These are phyloP conservation scores for Xanthoconium stramineum DNA, from an alignment of 768 basidiomycete species.

Conservation along the genomic window DNA sequence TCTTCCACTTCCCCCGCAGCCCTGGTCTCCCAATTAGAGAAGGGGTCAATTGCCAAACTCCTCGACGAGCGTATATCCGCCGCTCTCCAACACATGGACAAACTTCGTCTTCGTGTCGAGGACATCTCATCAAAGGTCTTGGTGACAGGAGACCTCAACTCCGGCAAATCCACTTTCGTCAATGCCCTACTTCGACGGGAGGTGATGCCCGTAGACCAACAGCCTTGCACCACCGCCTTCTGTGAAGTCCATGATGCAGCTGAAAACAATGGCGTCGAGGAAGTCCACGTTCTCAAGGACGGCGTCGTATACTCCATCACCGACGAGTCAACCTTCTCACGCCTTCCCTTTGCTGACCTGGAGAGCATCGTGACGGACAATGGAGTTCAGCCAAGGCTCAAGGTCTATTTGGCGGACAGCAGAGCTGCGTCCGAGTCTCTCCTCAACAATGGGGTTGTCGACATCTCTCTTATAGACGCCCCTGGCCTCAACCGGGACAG, in stretches of 20 bases:
- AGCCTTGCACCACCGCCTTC: constrained; percentile 95
- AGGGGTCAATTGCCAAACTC: constrained; percentile 87
- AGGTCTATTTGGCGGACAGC: constrained; percentile 84
- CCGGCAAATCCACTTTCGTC: constrained; percentile 98
- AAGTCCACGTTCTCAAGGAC: constrained; percentile 79
- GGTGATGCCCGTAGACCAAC: constrained; percentile 97
- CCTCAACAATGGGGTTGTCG: constrained; percentile 91
- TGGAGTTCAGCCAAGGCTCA: constrained; percentile 67
- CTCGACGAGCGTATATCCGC: constrained; percentile 79
- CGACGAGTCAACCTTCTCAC: constrained; percentile 76
- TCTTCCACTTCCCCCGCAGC: constrained; percentile 59
- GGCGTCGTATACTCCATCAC: constrained; percentile 62
- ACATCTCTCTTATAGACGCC: constrained; percentile 97
- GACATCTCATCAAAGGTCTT: constrained; percentile 95
- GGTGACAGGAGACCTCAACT: constrained; percentile 96
- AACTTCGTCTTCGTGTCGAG: constrained; percentile 80
- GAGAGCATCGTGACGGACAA: constrained; percentile 69
- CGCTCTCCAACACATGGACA: constrained; percentile 75
- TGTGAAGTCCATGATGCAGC: constrained; percentile 93
- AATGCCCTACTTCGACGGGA: constrained; percentile 89
- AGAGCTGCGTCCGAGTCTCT: constrained; percentile 78
- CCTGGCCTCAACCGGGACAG: constrained; percentile 97
- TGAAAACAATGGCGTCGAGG: constrained; percentile 76
- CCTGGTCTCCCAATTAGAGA: constrained; percentile 90
- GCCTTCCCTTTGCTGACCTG: constrained; percentile 62